Base-by-base conservation (phyloP, 257 asterid genomes). In the Przewalskia tangutica region DNA sequence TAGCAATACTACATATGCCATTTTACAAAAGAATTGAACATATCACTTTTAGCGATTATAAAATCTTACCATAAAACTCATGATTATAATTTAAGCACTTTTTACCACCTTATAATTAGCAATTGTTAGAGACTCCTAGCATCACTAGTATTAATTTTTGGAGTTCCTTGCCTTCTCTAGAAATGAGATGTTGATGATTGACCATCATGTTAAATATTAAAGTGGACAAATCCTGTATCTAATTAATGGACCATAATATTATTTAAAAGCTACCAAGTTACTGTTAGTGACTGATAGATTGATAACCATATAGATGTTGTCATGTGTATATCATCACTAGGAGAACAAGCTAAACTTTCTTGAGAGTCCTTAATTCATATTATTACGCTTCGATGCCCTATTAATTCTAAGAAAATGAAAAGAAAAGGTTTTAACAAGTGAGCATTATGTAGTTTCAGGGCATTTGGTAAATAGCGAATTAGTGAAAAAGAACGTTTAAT, bases 171-270 rank as follows among this genome's bases (percentile, higher is more conserved):
- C 60, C 77, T 79, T 82, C 70, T 86, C 79, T 48, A 73, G 44
- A 73, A 73, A 65, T 84, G 77, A 80, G 86, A 83, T 82, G 81
- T 73, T 73, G 79, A 88, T 89, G 88, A 88, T 86, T 86, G 86
- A 86, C 40, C 85, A 89, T 89, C 81, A 88, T 88, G 86, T 80
- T 78, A 80, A 81, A 83, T 76, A 83, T 76, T 70, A 73, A 87
- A 85, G 90, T 86, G 89, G 89, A 82, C 66, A 56, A 56, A 65
- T 81, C 83, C 86, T 86, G 42, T 86, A 83, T 44, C 78, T 80
- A 85, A 82, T 85, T 83, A 86, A 81, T 81, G 80, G 59, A 77
- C 70, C 84, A 85, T 83, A 82, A 53, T 51, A 81, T 77, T 58
- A 60, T 34, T 82, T 56, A 48, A 55, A 79, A 81, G 38, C 8